Base-by-base conservation (phyloP, 495 filamentous ascomycete species). In the Staphylotrichum longicolle region DNA sequence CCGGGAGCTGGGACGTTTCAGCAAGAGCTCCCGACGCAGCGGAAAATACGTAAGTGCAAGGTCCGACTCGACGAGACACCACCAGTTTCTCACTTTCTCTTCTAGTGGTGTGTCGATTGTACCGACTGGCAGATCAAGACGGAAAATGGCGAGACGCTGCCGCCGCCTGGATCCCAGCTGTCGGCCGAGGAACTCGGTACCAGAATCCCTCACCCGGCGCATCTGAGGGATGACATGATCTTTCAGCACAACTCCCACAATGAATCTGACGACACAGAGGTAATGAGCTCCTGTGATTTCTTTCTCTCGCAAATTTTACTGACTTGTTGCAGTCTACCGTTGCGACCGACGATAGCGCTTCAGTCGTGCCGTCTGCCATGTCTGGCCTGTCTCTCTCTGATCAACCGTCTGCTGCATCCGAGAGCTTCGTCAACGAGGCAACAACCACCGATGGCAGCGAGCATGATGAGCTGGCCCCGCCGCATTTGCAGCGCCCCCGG, bases 51-150 rank as follows among this genome's bases (percentile, higher is more conserved):
- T 86, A 75, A 71, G 81, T 70, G 20, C 20, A 27, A 27, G 20
- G 20, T 1, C 15, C 55, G 15, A n/a, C 47, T 33, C 6, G 32
- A 39, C n/a, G 27, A 32, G 34, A 53, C 30, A 32, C 9, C 8
- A 0, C 5, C 0, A 34, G 37, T 47, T 39, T 39, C 49, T 67
- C 30, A 67, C 60, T 10, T 30, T 51, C 27, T 33, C 1, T 42
- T n/a, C 46, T 60, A 85, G 82, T 78, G 75, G 74, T 89, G 86
- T 69, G 69, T 82, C 15, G 70, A 71, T 20, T 88, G 87, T 58
- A 80, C 85, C 32, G 74, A 80, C 47, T 79, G 69, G 68, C 67
- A 69, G 47, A 35, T 52, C 11, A 12, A 37, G 4, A 48, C 42
- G 7, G 68, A 69, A 41, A 63, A 48, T 6, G 63, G 62, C n/a